Evolutionary conservation across 1,284 basidiomycete species (phyloP).

Genomic region (Amylostereum areolatum): DNA sequence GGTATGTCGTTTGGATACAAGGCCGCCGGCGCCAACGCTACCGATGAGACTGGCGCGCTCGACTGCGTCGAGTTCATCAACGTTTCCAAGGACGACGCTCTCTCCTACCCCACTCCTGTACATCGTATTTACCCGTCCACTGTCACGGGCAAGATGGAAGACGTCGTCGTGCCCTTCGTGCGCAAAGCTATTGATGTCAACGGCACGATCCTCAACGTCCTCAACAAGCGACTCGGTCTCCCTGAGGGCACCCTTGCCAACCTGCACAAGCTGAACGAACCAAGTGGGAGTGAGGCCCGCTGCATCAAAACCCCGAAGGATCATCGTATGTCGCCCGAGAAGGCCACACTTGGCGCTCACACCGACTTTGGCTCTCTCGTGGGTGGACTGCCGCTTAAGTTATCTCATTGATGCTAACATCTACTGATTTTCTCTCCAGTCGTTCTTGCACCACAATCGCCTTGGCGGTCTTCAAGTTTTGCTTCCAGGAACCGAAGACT

Average conservation of each 20-base stretch:
- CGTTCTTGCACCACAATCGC: conserved; percentile 66
- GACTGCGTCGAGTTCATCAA: conserved; percentile 30
- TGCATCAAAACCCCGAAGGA: conserved; percentile 28
- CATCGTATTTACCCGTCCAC: conserved; percentile 28
- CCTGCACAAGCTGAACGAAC: conserved; percentile 23
- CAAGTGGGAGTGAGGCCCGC: conserved; percentile 33
- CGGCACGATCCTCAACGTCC: conserved; percentile 23
- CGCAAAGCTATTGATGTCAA: conserved; percentile 28
- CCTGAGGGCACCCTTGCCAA: conserved; percentile 23
- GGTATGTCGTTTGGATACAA: conserved; percentile 31
- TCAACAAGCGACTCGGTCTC: conserved; percentile 27
- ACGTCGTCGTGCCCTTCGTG: conserved; percentile 25
- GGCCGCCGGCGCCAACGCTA: conserved; percentile 26
- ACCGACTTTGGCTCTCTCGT: conserved; percentile 33
- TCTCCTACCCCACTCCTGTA: conserved; percentile 22
- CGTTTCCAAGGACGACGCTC: conserved; percentile 25
- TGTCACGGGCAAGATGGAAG: conserved; percentile 26
- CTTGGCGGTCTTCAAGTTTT: conserved; percentile 71
- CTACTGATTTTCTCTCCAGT: conserved; percentile 17
- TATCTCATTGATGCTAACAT: no score
- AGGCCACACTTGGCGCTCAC: conserved; percentile 26
- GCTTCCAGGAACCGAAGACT: conserved; percentile 52
- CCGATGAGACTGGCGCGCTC: conserved; percentile 25
- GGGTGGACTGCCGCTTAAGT: neutral
- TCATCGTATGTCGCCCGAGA: conserved; percentile 16